Conservation (phyloP, 1,139 yeast genomes). For the Pichia sorboxylosa region DNA sequence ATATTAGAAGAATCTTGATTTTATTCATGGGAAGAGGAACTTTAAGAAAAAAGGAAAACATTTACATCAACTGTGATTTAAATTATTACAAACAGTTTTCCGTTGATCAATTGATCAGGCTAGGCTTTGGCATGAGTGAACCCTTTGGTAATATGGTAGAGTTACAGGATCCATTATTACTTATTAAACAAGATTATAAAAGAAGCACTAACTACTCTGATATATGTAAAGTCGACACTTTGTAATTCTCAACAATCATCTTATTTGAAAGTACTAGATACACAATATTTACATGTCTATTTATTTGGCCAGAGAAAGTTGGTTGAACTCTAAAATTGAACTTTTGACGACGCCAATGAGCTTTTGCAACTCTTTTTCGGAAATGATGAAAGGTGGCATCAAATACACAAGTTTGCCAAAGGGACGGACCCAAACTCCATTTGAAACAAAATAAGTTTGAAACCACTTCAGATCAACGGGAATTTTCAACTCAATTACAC, state of each 20-base stretch:
- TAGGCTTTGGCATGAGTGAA: conserved; percentile 12
- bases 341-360: conserved; percentile 4
- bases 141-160: conserved; percentile 10
- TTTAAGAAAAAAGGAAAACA: conserved; percentile 23
- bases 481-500: conserved; percentile 20
- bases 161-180: conserved; percentile 7
- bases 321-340: too few species aligned
- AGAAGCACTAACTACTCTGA: conserved; percentile 9
- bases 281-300: too few species aligned
- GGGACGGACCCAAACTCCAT: conserved; percentile 12
- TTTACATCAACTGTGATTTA: conserved; percentile 5
- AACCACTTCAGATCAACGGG: conserved; percentile 16
- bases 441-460: conserved; percentile 8
- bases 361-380: conserved; percentile 1
- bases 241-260: not conserved
- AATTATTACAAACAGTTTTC: conserved; percentile 10
- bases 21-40: conserved; percentile 23
- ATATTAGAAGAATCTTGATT: conserved; percentile 18
- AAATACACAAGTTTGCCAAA: conserved; percentile 11
- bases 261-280: not conserved
- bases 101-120: conserved; percentile 6
- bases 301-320: too few species aligned
- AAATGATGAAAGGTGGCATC: conserved; percentile 9
- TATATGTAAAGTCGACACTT: conserved; percentile 6
- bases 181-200: conserved; percentile 4